Conservation (phyloP, 2,329 filamentous ascomycete species). For the Xylaria sp. region DNA sequence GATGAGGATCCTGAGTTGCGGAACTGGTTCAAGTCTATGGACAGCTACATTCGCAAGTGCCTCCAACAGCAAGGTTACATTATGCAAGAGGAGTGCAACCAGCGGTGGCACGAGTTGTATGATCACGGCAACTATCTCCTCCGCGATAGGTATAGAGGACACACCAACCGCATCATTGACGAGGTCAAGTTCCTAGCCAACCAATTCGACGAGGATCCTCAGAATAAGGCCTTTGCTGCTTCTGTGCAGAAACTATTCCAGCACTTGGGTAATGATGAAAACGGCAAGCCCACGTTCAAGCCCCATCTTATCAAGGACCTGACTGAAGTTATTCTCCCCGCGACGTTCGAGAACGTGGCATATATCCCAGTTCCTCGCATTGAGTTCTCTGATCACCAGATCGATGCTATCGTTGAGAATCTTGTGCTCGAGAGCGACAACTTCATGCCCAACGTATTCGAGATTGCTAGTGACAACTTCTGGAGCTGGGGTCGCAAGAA, state of each 20-base stretch:
- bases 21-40: constrained; percentile 84
- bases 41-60: constrained; percentile 82
- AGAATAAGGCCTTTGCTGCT: constrained; percentile 83
- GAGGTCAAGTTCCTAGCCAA: constrained; percentile 90
- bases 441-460: constrained; percentile 90
- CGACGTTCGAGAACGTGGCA: constrained; percentile 82
- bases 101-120: constrained; percentile 86
- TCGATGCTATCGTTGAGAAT: constrained; percentile 94
- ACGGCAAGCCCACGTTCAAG: constrained; percentile 91
- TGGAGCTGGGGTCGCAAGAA: constrained; percentile 95
- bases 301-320: constrained; percentile 91
- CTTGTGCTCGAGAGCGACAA: constrained; percentile 96
- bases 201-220: constrained; percentile 88
- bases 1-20: constrained; percentile 88
- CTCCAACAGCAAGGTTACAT: constrained; percentile 92
- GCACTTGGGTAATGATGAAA: constrained; percentile 85
- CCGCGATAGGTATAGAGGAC: constrained; percentile 84
- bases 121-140: constrained; percentile 88
- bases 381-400: constrained; percentile 84
- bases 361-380: constrained; percentile 96
- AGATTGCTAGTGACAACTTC: constrained; percentile 92
- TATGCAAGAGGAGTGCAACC: constrained; percentile 80
- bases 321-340: constrained; percentile 85
- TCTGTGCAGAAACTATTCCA: constrained; percentile 86
- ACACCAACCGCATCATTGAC: constrained; percentile 87